These are phyloP conservation scores for Wallacemonas collosoma DNA, from an alignment of 208 protist species.

Conservation along the genomic window DNA sequence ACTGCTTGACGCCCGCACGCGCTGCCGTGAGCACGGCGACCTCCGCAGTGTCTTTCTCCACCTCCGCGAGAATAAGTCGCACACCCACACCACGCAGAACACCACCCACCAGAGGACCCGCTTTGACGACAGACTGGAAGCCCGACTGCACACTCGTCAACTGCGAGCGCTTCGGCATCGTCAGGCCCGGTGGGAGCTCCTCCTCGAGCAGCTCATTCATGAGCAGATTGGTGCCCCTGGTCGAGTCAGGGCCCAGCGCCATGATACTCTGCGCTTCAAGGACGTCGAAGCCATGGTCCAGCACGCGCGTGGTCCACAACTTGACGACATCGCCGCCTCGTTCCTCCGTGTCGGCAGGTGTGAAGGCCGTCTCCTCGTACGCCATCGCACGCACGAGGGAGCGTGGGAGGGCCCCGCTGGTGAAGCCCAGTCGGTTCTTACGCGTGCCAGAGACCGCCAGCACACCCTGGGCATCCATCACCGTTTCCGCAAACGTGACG, in stretches of 20 bases:
- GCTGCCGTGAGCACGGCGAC: slow-evolving; percentile 81
- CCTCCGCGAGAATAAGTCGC: slow-evolving; percentile 59
- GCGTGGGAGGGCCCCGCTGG: slow-evolving; percentile 40
- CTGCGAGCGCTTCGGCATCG: slow-evolving; percentile 9
- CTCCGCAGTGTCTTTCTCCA: slow-evolving; percentile 37
- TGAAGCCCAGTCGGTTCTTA: slow-evolving; percentile 50
- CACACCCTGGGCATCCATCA: slow-evolving; percentile 89
- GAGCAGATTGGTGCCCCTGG: slow-evolving; percentile 95
- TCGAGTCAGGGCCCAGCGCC: slow-evolving; percentile 90
- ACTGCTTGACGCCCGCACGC: slow-evolving; percentile 92
- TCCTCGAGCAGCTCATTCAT: slow-evolving; percentile 96
- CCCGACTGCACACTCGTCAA: slow-evolving; percentile 25
- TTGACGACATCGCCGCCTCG: slow-evolving; percentile 3
- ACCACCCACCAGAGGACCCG: slow-evolving; percentile 98
- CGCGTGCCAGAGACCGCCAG: slow-evolving; percentile 66
- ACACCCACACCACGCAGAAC: slow-evolving; percentile 67
- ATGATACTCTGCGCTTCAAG: slow-evolving; percentile 95
- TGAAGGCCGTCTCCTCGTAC: slow-evolving; percentile 55
- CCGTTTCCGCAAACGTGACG: slow-evolving; percentile 97
- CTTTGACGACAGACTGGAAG: slow-evolving; percentile 74
- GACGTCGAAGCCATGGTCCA: slow-evolving; percentile 95
- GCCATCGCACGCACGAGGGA: slow-evolving; percentile 51
- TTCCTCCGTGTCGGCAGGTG: slow-evolving; percentile 14
- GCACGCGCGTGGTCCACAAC: slow-evolving; percentile 58
- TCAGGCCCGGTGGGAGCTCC: slow-evolving; percentile 26